A percentile compares a stretch with the other conserved stretches of the same genome.
Conservation (phyloP, 768 basidiomycete genomes). For the Coprinopsis sp. region DNA sequence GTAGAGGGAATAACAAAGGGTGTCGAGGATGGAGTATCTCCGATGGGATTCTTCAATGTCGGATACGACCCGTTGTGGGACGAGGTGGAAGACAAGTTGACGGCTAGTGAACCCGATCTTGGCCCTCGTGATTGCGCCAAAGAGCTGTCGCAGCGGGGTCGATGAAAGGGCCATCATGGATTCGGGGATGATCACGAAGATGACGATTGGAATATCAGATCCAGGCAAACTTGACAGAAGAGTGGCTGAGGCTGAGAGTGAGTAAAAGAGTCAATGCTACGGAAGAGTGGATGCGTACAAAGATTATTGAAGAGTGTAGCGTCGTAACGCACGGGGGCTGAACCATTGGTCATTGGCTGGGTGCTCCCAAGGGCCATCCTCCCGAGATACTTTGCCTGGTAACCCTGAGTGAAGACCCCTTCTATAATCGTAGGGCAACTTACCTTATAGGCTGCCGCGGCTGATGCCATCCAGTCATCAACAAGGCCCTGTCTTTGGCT, state of each 20-base stretch:
- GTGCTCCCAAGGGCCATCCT: slow-evolving; percentile 48
- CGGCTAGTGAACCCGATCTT: slow-evolving; percentile 41
- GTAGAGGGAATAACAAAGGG: slow-evolving; percentile 62
- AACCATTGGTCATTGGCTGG: slow-evolving; percentile 46
- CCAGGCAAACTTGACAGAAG: slow-evolving; percentile 30
- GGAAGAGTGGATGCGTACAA: slow-evolving; percentile 30
- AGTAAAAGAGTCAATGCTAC: slow-evolving; percentile 3
- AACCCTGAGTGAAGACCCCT: slow-evolving; percentile 2
- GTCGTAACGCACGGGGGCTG: slow-evolving; percentile 63
- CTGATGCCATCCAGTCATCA: slow-evolving; percentile 54
- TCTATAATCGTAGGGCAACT: slow-evolving; percentile 16
- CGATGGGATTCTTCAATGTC: slow-evolving; percentile 40
- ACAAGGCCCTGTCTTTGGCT: slow-evolving; percentile 43
- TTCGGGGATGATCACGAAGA: slow-evolving; percentile 67
- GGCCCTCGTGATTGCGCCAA: slow-evolving; percentile 57
- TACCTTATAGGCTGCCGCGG: slow-evolving; percentile 58
- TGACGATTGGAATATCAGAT: slow-evolving; percentile 37
- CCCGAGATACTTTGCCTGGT: slow-evolving; percentile 61
- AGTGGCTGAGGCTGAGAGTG: slow-evolving; percentile 44
- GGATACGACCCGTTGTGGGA: slow-evolving; percentile 60
- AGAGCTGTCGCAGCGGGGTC: slow-evolving; percentile 61
- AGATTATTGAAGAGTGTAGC: slow-evolving; percentile 62
- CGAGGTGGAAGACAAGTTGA: slow-evolving; percentile 64
- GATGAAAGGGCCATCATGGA: slow-evolving; percentile 60
- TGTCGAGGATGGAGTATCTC: slow-evolving; percentile 39